Percentiles rank a stretch among this genome's conserved stretches.
phyloP scores from a whole-genome alignment of 257 asterid genomes.

The Solanum verrucosum region DNA sequence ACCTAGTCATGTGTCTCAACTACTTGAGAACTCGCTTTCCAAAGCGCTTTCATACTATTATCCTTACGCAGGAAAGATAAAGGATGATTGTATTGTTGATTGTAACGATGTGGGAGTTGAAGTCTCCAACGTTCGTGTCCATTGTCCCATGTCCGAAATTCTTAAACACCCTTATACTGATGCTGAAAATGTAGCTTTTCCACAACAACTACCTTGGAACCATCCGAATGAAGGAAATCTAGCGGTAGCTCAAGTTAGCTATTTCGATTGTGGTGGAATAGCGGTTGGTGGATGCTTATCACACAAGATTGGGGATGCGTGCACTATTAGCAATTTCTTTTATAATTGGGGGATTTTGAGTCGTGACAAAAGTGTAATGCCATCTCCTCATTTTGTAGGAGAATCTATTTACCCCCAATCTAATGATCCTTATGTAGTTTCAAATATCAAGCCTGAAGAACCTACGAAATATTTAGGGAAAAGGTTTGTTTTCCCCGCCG shows the following conservation, averaged over 20 bases:
- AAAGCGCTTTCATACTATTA: not conserved
- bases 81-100: not conserved
- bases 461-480: not conserved
- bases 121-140: not conserved
- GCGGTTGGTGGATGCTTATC: not conserved
- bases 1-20: not conserved
- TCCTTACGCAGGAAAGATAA: not conserved
- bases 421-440: not conserved
- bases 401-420: not conserved
- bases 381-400: not conserved
- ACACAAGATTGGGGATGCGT: conserved; percentile 3
- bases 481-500: not conserved
- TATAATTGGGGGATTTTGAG: conserved; percentile 1
- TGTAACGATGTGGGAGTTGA: conserved; percentile 4
- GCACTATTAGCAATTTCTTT: not conserved
- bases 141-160: not conserved
- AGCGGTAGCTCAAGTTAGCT: not conserved
- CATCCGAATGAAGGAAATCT: not conserved
- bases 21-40: not conserved
- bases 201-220: not conserved
- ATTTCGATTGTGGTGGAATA: conserved; percentile 3
- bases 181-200: not conserved
- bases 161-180: not conserved
- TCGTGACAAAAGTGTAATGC: not conserved
- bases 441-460: not conserved